Evolutionary conservation across 2,329 filamentous ascomycete genomes (phyloP), one percentile per base, ranked within the genome.

Genomic region (Trichoderma semiorbis): DNA sequence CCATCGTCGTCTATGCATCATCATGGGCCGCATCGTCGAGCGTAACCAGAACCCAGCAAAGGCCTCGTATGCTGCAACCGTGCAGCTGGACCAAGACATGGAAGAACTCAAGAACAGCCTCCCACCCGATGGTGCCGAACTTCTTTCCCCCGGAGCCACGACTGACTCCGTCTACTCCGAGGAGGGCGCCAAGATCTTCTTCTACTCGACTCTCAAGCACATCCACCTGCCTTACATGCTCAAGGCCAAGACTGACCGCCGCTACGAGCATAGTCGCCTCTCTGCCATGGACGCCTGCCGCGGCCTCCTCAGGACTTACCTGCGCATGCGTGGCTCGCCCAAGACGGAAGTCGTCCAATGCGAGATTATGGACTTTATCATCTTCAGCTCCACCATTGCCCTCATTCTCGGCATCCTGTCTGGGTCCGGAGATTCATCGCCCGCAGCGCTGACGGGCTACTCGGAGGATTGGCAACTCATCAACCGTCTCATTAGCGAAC

Each of bases 221-320:
- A 75, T 86, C 14, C 85, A 86, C 72, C 76, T 86, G 53, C 85
- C 85, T 0, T 85, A 85, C 71, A 83, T 85, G 79, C 76, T 85
- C 16, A 80, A 81, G 68, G 78, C 80, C 0, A 77, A 78, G 7
- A 66, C 74, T 3, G 80, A 85, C 28, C 75, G 77, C 28, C 76
- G 76, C 50, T 84, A 81, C 71, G 78, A 80, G 66, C 80, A 81
- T 70, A 85, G 80, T 55, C 80, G 81, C 39, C 72, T 76, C 8
- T 76, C 79, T 14, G 81, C 82, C 2, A 75, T 86, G 26, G 80
- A 84, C 39, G 82, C 83, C 1, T 79, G 83, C 12, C 79, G 84
- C 61, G 80, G 81, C 43, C 79, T 83, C 65, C 79, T 85, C 28
- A 71, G 73, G 18, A 73, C 79, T 12, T 86, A 84, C 73, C 61